Evolutionary conservation across 352 stramenopile genomes (phyloP).

Genomic region (Thalassiosira delicatula): DNA sequence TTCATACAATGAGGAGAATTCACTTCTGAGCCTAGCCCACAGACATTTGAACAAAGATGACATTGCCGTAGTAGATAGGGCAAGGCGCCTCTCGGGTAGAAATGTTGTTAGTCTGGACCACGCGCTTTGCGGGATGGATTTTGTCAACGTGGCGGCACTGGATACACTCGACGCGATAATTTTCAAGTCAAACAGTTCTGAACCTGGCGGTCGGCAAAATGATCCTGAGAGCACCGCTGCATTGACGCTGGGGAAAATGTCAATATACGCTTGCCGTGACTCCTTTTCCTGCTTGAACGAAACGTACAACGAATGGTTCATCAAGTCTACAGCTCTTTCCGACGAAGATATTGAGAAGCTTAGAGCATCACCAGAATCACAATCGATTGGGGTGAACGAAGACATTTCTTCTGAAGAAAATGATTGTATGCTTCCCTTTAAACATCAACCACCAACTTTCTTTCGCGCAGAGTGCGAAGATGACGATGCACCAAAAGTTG

Average conservation of each 20-base stretch:
- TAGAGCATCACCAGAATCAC: conserved; percentile 34
- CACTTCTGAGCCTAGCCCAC: conserved; percentile 49
- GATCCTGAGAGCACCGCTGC: conserved; percentile 54
- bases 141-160: conserved; percentile 69
- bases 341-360: conserved; percentile 60
- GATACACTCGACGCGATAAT: conserved; percentile 73
- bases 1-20: conserved; percentile 74
- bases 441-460: neutral
- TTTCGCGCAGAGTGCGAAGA: neutral
- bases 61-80: conserved; percentile 17
- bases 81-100: conserved; percentile 21
- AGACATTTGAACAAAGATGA: conserved; percentile 53
- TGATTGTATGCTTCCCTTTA: conserved; percentile 18
- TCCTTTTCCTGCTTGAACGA: conserved; percentile 75
- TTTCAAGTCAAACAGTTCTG: conserved; percentile 20
- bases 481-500: neutral
- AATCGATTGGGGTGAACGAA: neutral
- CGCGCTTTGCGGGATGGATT: conserved; percentile 64
- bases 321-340: conserved; percentile 63
- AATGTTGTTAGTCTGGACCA: conserved; percentile 45
- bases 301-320: conserved; percentile 74
- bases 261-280: conserved; percentile 75
- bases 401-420: neutral
- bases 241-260: conserved; percentile 68
- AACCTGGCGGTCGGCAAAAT: conserved; percentile 12